phyloP scores from a whole-genome alignment of 495 filamentous ascomycete genomes.

The Penicillium tannophilum region DNA sequence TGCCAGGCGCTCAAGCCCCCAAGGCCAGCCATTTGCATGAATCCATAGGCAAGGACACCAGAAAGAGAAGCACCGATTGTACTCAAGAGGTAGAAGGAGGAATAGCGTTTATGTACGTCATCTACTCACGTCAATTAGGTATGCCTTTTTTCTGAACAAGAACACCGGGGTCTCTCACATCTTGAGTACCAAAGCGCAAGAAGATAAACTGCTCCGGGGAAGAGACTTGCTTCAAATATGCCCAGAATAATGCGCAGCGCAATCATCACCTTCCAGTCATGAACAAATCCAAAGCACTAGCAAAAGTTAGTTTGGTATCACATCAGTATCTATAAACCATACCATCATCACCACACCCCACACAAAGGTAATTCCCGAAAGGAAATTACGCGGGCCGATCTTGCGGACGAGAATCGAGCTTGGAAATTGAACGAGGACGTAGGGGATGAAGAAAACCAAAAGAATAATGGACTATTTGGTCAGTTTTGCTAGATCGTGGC shows the following conservation, averaged over 20 bases:
- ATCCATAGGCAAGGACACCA: conserved; percentile 61
- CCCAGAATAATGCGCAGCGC: conserved; percentile 56
- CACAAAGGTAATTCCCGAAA: background rate
- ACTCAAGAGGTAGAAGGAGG: conserved; percentile 54
- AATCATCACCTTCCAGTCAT: conserved; percentile 47
- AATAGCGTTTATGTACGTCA: conserved; percentile 61
- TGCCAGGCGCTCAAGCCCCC: conserved; percentile 54
- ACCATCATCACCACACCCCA: background rate
- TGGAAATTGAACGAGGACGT: background rate
- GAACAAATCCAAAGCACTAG: conserved; percentile 44
- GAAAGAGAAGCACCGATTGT: conserved; percentile 55
- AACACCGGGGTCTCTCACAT: background rate
- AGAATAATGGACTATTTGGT: background rate
- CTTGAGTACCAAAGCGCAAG: conserved; percentile 24
- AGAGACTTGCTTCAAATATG: conserved; percentile 60
- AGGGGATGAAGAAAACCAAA: background rate
- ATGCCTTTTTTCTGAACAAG: too few relatives aligned
- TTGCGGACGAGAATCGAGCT: background rate
- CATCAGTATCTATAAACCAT: background rate
- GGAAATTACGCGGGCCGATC: background rate
- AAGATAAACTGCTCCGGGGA: conserved; percentile 56
- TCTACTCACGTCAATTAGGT: background rate
- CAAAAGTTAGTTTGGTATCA: background rate
- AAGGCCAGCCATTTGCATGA: conserved; percentile 53
- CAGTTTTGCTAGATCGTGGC: background rate